Base-by-base conservation (phyloP, 148 eudicot species). In the Heliosperma pusillum region DNA sequence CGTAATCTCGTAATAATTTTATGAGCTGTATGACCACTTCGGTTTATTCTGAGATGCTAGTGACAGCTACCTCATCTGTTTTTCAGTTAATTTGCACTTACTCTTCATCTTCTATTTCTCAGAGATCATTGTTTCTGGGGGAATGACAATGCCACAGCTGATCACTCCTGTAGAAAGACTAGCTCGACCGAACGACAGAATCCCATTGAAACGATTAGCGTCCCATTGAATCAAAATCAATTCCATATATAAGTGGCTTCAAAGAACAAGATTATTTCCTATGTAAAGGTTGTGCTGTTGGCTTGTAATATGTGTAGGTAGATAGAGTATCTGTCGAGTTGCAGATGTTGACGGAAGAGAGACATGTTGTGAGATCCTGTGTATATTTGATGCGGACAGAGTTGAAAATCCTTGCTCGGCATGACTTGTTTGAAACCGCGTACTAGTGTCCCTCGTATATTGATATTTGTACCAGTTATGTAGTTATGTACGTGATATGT, bases 71-170 rank as follows among this genome's bases (percentile, higher is more conserved):
- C 69, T 2, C 66, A 62, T 15, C 45, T 63, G 13, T 74, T 22
- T 52, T 26, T 21, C 2, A 33, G 7, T 6, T 26, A 3, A 27
- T 58, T 3, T 9, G 16, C 36, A 70, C 7, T 71, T 63, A 27
- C 27, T 64, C 21, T 10, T 2, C n/a, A 1, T 76, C 27, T 50
- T 71, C 30, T 29, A 17, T 67, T 27, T 50, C 29, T 25, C 94
- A 92, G 97, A 92, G 81, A 92, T 92, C 70, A 92, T 92, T 74
- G 95, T 92, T 52, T 92, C 97, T 53, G 97, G 94, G n/a, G 97
- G 97, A 24, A 92, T 92, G 97, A 89, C 95, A 15, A 92, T 92
- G 97, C 97, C 97, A 55, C 92, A 92, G 66, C 77, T 80, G 58
- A 90, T 92, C 44, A 80, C 95, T 74, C 92, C 90, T 16, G 66